These are phyloP conservation scores for Boletus reticulatus DNA, from an alignment of 768 basidiomycete species.

Conservation along the genomic window DNA sequence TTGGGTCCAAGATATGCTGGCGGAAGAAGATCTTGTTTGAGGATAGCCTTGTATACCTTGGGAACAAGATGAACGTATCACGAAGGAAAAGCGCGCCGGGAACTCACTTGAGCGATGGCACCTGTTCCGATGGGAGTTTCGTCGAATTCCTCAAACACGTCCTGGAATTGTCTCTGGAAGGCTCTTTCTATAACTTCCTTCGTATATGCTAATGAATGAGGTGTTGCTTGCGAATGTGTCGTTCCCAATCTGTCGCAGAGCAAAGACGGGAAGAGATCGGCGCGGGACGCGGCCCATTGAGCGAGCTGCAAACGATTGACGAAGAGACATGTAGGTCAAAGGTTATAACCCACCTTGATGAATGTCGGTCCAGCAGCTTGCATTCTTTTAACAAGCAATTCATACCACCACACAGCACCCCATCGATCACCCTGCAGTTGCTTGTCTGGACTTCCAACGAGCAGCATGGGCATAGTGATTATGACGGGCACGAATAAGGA, in stretches of 20 bases:
- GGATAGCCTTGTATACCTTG: conserved; percentile 85
- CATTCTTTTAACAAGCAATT: conserved; percentile 85
- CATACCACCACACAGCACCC: conserved; percentile 98
- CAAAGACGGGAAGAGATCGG: conserved; percentile 85
- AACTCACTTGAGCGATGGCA: conserved; percentile 81
- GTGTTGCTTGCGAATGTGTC: conserved; percentile 83
- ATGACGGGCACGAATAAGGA: conserved; percentile 87
- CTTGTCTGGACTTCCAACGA: conserved; percentile 57
- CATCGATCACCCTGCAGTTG: conserved; percentile 72
- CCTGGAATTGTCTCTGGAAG: conserved; percentile 78
- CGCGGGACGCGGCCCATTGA: conserved; percentile 97
- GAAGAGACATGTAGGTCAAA: conserved; percentile 7
- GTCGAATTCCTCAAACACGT: conserved; percentile 92
- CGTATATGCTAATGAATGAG: conserved; percentile 81
- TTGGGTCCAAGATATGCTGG: conserved; percentile 81
- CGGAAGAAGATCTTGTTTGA: conserved; percentile 82
- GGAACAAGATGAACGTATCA: not conserved
- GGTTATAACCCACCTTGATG: conserved; percentile 66
- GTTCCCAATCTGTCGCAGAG: conserved; percentile 84
- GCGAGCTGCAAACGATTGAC: conserved; percentile 57
- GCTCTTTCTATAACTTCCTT: conserved; percentile 76
- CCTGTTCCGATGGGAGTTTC: conserved; percentile 91
- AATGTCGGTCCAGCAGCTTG: conserved; percentile 95
- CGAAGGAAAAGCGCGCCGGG: conserved; percentile 17
- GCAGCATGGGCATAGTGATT: conserved; percentile 77